Percentiles rank a stretch among this genome's conserved stretches.
Evolutionary conservation across 768 basidiomycete genomes (phyloP).

Genomic region (Lactifluus hygrophoroides): DNA sequence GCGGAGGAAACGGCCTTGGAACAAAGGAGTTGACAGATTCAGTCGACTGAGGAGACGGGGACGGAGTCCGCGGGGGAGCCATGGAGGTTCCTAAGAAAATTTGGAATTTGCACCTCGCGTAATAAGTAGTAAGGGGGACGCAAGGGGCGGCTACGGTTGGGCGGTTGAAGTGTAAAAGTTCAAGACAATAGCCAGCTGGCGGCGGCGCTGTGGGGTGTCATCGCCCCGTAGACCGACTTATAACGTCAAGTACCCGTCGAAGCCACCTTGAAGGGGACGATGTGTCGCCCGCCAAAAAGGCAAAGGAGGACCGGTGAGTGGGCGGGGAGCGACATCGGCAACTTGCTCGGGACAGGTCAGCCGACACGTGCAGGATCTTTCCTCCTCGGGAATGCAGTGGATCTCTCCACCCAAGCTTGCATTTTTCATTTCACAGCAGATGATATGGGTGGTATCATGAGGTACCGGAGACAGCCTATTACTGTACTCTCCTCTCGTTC

Average conservation of each 20-base stretch:
- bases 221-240: not conserved
- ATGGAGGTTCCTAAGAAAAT: constrained; percentile 1
- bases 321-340: no score
- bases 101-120: not conserved
- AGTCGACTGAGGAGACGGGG: constrained; percentile 15
- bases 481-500: no score
- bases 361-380: not conserved
- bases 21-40: constrained; percentile 35
- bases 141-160: not conserved
- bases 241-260: constrained; percentile 1
- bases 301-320: not conserved
- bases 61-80: constrained; percentile 12
- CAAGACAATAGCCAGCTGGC: constrained; percentile 2
- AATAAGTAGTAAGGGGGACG: not conserved
- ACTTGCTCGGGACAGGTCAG: constrained; percentile 3
- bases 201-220: not conserved
- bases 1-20: constrained; percentile 55
- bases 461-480: no score
- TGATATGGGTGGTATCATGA: no score
- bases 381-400: not conserved
- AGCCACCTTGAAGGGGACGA: not conserved
- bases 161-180: not conserved
- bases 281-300: constrained; percentile 4
- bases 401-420: no score
- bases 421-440: no score